Conservation (phyloP, 2,329 filamentous ascomycete genomes). For the Zarea fungicola region DNA sequence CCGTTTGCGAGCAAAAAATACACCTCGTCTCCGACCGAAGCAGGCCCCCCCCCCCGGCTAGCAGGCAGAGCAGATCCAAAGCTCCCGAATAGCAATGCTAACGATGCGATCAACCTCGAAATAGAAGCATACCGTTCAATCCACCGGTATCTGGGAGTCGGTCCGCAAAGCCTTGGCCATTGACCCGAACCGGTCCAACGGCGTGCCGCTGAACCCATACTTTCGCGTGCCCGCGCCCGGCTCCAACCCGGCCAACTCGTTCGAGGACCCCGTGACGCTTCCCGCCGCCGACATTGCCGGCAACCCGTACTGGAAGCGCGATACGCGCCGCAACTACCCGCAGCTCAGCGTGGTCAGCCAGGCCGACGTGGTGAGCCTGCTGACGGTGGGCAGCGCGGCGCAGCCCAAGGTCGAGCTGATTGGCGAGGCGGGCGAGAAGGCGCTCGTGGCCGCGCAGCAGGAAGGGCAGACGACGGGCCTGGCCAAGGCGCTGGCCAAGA, state of each 20-base stretch:
- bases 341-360: conserved; percentile 74
- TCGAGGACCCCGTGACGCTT: conserved; percentile 53
- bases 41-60: no score
- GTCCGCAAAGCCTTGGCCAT: conserved; percentile 74
- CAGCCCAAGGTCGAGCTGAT: conserved; percentile 79
- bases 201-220: conserved; percentile 87
- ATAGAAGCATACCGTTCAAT: conserved; percentile 95
- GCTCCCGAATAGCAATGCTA: conserved; percentile 13
- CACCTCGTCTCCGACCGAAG: neutral
- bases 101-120: conserved; percentile 14
- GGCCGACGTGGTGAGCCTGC: conserved; percentile 76
- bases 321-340: conserved; percentile 77
- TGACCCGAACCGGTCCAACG: conserved; percentile 83
- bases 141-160: conserved; percentile 79
- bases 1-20: conserved; percentile 2
- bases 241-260: conserved; percentile 31
- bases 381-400: conserved; percentile 77
- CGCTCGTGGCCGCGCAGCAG: conserved; percentile 68
- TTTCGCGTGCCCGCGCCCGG: conserved; percentile 73
- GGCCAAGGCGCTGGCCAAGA: conserved; percentile 63
- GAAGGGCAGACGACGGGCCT: conserved; percentile 68
- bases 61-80: no score
- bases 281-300: conserved; percentile 39
- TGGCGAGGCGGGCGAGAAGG: conserved; percentile 54
- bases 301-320: conserved; percentile 74